Conservation (phyloP, 2,329 filamentous ascomycete genomes). For the Ophiostoma pallidulum region DNA sequence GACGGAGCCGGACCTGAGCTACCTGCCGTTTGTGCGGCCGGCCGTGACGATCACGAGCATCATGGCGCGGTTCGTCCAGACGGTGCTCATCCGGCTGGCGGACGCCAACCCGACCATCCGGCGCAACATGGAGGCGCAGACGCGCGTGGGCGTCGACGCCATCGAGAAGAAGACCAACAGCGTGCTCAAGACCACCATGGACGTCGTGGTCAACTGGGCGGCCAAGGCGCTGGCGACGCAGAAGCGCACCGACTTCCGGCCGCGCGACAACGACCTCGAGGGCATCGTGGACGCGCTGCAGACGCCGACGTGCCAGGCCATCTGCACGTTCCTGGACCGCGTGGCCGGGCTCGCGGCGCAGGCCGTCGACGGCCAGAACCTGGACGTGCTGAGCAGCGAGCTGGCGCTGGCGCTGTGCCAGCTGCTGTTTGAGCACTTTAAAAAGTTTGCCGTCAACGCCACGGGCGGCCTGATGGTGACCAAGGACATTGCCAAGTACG, state of each 20-base stretch:
- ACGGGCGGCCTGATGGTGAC: constrained; percentile 91
- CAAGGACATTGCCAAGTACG: constrained; percentile 92
- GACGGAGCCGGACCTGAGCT: constrained; percentile 77
- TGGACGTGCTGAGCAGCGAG: constrained; percentile 73
- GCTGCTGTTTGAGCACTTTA: constrained; percentile 84
- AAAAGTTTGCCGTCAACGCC: constrained; percentile 85
- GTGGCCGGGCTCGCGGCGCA: constrained; percentile 53
- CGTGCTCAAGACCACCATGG: constrained; percentile 47
- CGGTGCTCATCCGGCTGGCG: constrained; percentile 82
- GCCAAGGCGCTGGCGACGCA: constrained; percentile 63
- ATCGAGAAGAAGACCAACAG: constrained; percentile 76
- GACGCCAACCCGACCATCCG: constrained; percentile 84
- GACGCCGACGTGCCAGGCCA: constrained; percentile 72
- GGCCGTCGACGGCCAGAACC: constrained; percentile 74
- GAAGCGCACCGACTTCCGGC: constrained; percentile 82
- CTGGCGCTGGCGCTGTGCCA: constrained; percentile 69
- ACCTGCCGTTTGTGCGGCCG: constrained; percentile 67
- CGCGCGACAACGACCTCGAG: constrained; percentile 64
- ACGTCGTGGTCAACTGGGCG: constrained; percentile 68
- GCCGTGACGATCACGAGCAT: constrained; percentile 85
- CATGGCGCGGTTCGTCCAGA: constrained; percentile 85
- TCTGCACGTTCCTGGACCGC: constrained; percentile 69
- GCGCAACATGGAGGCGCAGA: constrained; percentile 79
- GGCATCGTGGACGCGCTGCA: constrained; percentile 63
- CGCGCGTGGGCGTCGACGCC: constrained; percentile 59